Evolutionary conservation across 2,329 filamentous ascomycete genomes (phyloP), one percentile per base, ranked within the genome.

Genomic region (Fusarium chuoi): DNA sequence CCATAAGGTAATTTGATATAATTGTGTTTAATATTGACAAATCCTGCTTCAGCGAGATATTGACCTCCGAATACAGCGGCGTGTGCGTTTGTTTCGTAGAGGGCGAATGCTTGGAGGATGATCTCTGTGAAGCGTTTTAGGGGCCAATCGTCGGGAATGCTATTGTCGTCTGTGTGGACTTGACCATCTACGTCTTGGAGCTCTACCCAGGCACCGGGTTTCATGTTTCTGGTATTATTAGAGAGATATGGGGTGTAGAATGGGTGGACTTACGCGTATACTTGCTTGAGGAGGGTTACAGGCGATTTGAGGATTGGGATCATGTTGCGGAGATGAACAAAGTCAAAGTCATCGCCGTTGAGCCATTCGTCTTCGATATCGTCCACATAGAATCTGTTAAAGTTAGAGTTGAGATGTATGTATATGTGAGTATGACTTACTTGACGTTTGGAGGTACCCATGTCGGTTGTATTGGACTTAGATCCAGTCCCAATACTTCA

Each of bases 271-370:
- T 65, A 80, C 81, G 75, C 71, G n/a, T 77, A 80, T 30, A 75
- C 74, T 62, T 81, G 80, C 33, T 77, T 78, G 15, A 82, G 68
- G 1, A 82, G 65, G 3, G 35, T 59, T 1, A 81, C 78, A 0
- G 81, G 81, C 0, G 78, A 79, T 44, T 82, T 81, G 15, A 82
- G 73, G 4, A 84, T 81, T 0, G 83, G 81, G 18, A 85, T 83
- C 81, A 93, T 85, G 75, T 89, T 78, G 13, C 88, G 85, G 1
- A 88, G 86, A 78, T 92, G 90, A 59, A 92, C 87, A 69, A 88
- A 87, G 79, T 92, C 89, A 76, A 91, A 86, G 75, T 85, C 77
- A 54, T 86, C 78, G 4, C 82, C 80, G 55, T 79, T 77, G 15
- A 88, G 82, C 89, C 89, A 91, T 11, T 80, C 76, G 2, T 76